Evolutionary conservation across 441 rosid species (phyloP), one percentile per base, ranked within the genome.

Genomic region (Erysimum cheiri): DNA sequence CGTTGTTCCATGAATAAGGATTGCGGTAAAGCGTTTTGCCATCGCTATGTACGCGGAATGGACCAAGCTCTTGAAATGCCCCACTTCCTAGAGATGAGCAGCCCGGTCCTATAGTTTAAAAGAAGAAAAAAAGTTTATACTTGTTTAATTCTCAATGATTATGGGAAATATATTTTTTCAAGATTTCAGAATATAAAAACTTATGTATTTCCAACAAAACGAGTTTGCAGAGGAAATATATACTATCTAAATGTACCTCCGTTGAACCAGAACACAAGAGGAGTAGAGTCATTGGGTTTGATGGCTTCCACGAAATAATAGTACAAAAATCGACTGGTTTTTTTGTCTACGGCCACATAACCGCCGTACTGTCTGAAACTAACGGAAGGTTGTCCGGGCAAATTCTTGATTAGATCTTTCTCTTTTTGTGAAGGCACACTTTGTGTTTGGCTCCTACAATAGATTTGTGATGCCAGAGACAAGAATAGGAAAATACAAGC

Each of bases 221-320:
- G 6, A 48, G 5, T 11, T 10, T 19, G 32, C 1, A 0, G 2
- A 1, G 2, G 24, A 1, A 11, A 2, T 31, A 8, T 55, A 3
- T 13, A 48, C 2, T 32, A 31, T 29, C n/a, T 4, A 24, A 19
- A 22, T 84, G 33, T 31, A 31, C 33, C 33, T 31, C 97, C 96
- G 37, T 92, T 89, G 7, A 89, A 85, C 96, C 96, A 92, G n/a
- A 89, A 81, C 63, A 91, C 87, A 77, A 91, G 93, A 62, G 97
- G 91, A 14, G 85, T 60, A 7, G 65, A 37, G 6, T 78, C 73
- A 54, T 72, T 81, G 14, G 80, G 52, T 9, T 78, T 66, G 3
- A 31, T 55, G 55, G 89, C 81, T 69, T 92, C 96, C 8, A 46
- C 87, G 10, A 88, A 87, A 67, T 89, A 89, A 65, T 92, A 88